Percentiles rank a stretch among this genome's conserved stretches.
These are phyloP conservation scores for Pichia ethanolica DNA, from an alignment of 805 yeast species.

Conservation along the genomic window DNA sequence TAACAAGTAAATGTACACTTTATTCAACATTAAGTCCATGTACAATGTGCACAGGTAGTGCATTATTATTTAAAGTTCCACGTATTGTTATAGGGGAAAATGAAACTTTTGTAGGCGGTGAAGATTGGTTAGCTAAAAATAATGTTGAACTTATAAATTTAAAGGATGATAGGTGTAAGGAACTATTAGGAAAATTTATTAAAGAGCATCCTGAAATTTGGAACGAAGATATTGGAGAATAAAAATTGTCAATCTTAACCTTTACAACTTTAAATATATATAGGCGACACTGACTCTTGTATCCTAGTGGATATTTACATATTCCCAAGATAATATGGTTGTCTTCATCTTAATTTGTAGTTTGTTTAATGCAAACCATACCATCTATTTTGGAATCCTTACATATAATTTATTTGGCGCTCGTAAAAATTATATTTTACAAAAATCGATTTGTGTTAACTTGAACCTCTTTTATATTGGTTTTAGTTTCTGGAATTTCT, in stretches of 20 bases:
- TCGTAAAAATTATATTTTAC: too few species aligned
- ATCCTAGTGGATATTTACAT: too few species aligned
- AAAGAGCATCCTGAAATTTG: constrained; percentile 69
- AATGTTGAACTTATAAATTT: constrained; percentile 69
- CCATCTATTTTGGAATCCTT: too few species aligned
- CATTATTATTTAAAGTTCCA: constrained; percentile 78
- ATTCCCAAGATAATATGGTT: too few species aligned
- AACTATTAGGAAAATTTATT: constrained; percentile 73
- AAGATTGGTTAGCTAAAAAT: constrained; percentile 54
- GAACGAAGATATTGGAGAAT: constrained; percentile 71
- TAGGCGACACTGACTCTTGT: too few species aligned
- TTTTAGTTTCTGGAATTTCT: too few species aligned
- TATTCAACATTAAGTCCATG: constrained; percentile 93
- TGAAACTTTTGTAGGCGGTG: constrained; percentile 75
- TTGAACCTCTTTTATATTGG: too few species aligned
- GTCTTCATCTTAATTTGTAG: too few species aligned
- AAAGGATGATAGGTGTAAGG: constrained; percentile 54
- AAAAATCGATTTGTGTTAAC: too few species aligned
- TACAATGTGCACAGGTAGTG: constrained; percentile 93
- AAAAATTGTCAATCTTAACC: not conserved
- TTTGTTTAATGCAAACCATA: too few species aligned
- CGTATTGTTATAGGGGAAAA: constrained; percentile 89
- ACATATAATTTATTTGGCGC: too few species aligned
- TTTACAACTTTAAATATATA: too few species aligned
- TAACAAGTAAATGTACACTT: constrained; percentile 79